Conservation (phyloP, 2,329 filamentous ascomycete genomes). For the Cytospora piceicola region DNA sequence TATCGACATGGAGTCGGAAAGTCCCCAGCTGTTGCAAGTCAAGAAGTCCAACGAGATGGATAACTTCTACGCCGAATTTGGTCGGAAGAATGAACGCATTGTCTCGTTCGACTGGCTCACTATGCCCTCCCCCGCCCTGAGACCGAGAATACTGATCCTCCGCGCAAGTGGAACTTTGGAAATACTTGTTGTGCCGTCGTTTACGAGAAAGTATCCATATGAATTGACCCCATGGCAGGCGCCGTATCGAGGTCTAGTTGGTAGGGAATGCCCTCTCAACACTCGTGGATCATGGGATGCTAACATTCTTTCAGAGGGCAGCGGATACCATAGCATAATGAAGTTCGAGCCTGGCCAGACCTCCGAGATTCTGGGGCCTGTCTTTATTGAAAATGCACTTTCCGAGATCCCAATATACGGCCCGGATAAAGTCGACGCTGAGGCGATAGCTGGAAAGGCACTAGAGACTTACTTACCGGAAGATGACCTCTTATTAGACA, state of each 20-base stretch:
- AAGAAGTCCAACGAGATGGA: slow-evolving; percentile 66
- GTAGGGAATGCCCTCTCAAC: slow-evolving; percentile 39
- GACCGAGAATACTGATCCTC: slow-evolving; percentile 62
- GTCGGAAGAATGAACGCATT: slow-evolving; percentile 61
- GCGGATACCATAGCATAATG: slow-evolving; percentile 60
- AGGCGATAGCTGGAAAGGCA: slow-evolving; percentile 46
- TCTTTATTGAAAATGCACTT: slow-evolving; percentile 58
- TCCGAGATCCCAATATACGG: slow-evolving; percentile 62
- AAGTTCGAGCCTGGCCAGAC: slow-evolving; percentile 60
- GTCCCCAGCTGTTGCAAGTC: slow-evolving; percentile 63
- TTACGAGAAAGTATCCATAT: slow-evolving; percentile 60
- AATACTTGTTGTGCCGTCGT: slow-evolving; percentile 64
- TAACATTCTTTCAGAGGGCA: slow-evolving; percentile 47
- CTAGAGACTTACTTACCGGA: slow-evolving; percentile 43
- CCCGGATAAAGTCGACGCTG: slow-evolving; percentile 49
- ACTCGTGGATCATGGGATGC: slow-evolving; percentile 10
- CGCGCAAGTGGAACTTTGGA: slow-evolving; percentile 65
- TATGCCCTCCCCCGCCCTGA: slow-evolving; percentile 57
- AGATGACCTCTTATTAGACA: slow-evolving; percentile 42
- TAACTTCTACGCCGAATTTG: slow-evolving; percentile 56
- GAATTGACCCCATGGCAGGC: slow-evolving; percentile 65
- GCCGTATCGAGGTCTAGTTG: slow-evolving; percentile 60
- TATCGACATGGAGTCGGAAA: slow-evolving; percentile 45
- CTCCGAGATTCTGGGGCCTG: slow-evolving; percentile 56
- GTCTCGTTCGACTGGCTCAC: slow-evolving; percentile 72